phyloP scores from a whole-genome alignment of 1,284 basidiomycete genomes.

The Ustilago nuda region DNA sequence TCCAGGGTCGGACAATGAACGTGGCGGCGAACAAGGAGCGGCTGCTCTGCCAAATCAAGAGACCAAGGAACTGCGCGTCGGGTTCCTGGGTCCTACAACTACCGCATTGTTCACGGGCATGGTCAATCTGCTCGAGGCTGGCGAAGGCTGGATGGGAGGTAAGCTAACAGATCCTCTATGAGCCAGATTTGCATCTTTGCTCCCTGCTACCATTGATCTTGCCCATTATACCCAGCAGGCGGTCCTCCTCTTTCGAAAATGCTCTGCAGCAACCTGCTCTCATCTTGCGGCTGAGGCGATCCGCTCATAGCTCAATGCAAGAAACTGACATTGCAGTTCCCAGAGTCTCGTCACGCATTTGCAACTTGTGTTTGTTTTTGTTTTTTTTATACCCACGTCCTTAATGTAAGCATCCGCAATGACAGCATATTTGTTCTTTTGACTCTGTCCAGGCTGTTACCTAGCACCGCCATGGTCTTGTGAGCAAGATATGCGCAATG shows the following conservation, averaged over 20 bases:
- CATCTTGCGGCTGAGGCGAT: background rate
- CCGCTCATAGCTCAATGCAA: background rate
- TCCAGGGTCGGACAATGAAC: constrained; percentile 20
- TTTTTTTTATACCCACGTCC: background rate
- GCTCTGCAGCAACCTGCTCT: background rate
- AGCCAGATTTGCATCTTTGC: background rate
- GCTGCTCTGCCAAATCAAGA: constrained; percentile 45
- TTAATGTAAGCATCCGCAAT: background rate
- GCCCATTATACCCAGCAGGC: background rate
- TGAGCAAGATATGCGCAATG: no score
- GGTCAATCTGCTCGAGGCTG: constrained; percentile 62
- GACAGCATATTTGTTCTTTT: background rate
- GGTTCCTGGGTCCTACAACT: constrained; percentile 59
- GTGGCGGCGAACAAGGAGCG: constrained; percentile 20
- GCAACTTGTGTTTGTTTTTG: background rate
- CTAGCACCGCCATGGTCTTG: background rate
- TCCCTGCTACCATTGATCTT: background rate
- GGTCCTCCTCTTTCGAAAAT: background rate
- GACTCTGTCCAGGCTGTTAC: background rate
- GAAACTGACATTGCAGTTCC: background rate
- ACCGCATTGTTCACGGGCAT: constrained; percentile 57
- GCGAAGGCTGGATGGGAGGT: constrained; percentile 64
- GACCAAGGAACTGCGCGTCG: constrained; percentile 19
- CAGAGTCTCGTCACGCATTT: background rate
- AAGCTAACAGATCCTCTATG: constrained; percentile 30